phyloP scores from a whole-genome alignment of 1,284 basidiomycete genomes.

The Porphyrellus sp. region DNA sequence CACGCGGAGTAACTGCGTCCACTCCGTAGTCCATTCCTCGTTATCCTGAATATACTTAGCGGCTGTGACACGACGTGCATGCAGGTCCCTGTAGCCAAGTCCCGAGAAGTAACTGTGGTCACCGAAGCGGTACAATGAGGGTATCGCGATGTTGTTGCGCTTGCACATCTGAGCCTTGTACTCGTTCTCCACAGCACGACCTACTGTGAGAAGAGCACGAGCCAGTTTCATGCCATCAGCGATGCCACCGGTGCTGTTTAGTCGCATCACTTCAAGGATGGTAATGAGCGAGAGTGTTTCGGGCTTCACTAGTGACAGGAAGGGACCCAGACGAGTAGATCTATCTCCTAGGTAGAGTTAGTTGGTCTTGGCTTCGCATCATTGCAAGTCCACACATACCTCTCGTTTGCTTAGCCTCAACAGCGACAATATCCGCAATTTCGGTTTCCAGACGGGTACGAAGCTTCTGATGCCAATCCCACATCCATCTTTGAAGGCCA shows the following conservation, averaged over 20 bases:
- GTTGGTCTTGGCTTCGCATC: not conserved
- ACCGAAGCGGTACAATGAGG: conserved; percentile 37
- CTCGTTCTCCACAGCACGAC: conserved; percentile 85
- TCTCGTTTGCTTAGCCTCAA: conserved; percentile 36
- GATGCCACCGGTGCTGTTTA: conserved; percentile 76
- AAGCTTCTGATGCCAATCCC: conserved; percentile 79
- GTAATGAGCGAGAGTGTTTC: conserved; percentile 86
- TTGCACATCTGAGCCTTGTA: conserved; percentile 83
- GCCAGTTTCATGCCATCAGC: conserved; percentile 89
- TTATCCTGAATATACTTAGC: conserved; percentile 62
- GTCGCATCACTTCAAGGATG: conserved; percentile 87
- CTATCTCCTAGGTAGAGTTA: conserved; percentile 10
- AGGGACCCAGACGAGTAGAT: conserved; percentile 46
- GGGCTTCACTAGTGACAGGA: conserved; percentile 73
- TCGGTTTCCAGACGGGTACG: conserved; percentile 53
- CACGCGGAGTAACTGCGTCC: conserved; percentile 78
- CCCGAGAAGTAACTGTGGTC: conserved; percentile 54
- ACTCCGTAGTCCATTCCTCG: conserved; percentile 74
- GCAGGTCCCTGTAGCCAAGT: conserved; percentile 55
- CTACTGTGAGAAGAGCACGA: conserved; percentile 79
- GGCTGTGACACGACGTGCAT: conserved; percentile 59
- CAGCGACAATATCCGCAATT: conserved; percentile 48
- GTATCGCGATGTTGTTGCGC: conserved; percentile 57
- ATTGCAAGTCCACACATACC: conserved; percentile 14
- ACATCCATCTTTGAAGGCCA: conserved; percentile 80